These are phyloP conservation scores for Melastoma malabathricum DNA, from an alignment of 345 rosid genomes.

Conservation along the genomic window DNA sequence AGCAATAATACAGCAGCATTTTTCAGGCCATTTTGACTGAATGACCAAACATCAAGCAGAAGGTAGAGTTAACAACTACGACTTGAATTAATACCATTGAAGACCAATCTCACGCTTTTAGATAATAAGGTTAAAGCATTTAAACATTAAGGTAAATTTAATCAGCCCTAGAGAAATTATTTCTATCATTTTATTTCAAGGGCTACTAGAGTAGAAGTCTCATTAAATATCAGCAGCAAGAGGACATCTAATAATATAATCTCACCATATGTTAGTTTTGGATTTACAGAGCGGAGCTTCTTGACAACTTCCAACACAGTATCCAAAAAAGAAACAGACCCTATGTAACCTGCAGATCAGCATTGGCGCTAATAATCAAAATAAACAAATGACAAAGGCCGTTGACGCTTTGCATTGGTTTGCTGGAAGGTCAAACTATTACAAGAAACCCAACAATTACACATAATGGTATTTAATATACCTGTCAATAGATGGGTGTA, in stretches of 20 bases:
- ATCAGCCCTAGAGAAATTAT: no score
- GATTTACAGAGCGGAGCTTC: slow-evolving; percentile 80
- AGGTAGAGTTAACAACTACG: no score
- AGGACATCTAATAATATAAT: slow-evolving; percentile 2
- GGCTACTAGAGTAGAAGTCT: no score
- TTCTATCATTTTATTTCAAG: no score
- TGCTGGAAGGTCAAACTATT: no score
- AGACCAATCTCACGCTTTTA: no score
- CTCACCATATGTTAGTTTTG: slow-evolving; percentile 78
- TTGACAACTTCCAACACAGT: slow-evolving; percentile 58
- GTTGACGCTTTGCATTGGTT: not conserved
- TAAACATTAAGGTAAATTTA: no score
- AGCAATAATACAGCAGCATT: not conserved
- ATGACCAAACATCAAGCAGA: not conserved
- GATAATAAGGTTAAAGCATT: no score
- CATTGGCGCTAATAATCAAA: not conserved
- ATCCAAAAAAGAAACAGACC: slow-evolving; percentile 87
- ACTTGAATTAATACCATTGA: no score
- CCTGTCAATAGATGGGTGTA: slow-evolving; percentile 96
- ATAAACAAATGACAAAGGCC: not conserved
- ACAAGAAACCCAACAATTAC: no score
- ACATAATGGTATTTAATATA: slow-evolving; percentile 6
- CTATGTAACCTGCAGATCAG: slow-evolving; percentile 70
- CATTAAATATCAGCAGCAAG: no score
- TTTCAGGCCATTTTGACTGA: no score